phyloP scores from a whole-genome alignment of 768 basidiomycete genomes.

The Trametes cubensis region DNA sequence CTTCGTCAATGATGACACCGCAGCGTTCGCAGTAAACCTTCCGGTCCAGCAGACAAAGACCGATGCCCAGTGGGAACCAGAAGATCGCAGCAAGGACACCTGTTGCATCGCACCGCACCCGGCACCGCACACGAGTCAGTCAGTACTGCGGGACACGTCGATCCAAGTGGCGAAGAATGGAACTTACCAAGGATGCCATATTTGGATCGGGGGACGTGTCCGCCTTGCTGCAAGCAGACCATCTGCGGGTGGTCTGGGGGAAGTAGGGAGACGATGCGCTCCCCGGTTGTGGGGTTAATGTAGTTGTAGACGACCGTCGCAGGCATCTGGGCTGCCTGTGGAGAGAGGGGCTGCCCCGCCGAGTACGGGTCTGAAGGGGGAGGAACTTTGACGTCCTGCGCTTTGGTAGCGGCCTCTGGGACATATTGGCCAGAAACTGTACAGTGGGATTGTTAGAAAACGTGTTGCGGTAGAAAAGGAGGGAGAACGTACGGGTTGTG shows the following conservation, averaged over 20 bases:
- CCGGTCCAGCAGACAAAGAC: conserved; percentile 75
- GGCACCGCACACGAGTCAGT: not conserved
- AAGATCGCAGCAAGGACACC: conserved; percentile 81
- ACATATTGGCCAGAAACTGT: conserved; percentile 27
- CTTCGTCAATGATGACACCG: conserved; percentile 40
- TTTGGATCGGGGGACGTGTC: conserved; percentile 62
- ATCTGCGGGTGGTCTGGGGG: conserved; percentile 84
- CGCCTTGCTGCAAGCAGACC: conserved; percentile 78
- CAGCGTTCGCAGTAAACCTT: conserved; percentile 64
- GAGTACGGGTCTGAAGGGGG: conserved; percentile 8
- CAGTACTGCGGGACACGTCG: not conserved
- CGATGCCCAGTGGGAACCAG: conserved; percentile 87
- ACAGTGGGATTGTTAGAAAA: not conserved
- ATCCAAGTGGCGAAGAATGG: not conserved
- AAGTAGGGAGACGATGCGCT: conserved; percentile 53
- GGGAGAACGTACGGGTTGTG: conserved; percentile 16
- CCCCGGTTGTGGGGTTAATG: conserved; percentile 55
- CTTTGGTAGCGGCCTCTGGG: conserved; percentile 23
- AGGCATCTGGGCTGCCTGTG: conserved; percentile 32
- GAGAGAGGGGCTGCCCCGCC: conserved; percentile 6
- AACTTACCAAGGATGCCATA: conserved; percentile 62
- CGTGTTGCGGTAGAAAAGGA: not conserved
- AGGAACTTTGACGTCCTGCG: conserved; percentile 28
- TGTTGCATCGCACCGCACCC: conserved; percentile 30
- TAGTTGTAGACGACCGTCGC: conserved; percentile 69